Base-by-base conservation (phyloP, 805 yeast species). In the Starmerella apicola region DNA sequence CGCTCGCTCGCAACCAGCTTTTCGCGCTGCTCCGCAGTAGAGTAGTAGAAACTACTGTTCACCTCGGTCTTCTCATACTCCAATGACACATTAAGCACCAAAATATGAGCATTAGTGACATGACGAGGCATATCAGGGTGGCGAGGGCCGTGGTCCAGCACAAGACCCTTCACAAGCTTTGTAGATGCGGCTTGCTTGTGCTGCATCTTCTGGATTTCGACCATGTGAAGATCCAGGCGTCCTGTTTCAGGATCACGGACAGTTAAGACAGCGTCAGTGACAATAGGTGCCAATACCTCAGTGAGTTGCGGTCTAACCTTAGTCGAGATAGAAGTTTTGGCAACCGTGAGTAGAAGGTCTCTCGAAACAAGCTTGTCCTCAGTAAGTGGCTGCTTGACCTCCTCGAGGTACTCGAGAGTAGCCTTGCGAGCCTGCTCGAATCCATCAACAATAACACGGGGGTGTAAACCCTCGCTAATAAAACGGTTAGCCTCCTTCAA, bases 41-140 rank as follows among this genome's bases (percentile, higher is more conserved):
- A 82, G 64, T 91, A 91, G 65, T 76, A 91, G 61, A 91, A 91
- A 10, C 96, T 86, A 2, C 95, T 81, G 64, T 91, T 91, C 38
- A 91, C 95, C 66, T 91, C 98, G 32, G 95, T 84, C 67, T 91
- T 91, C 59, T 91, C 98, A 61, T 91, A 91, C 63, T 91, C 98
- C 52, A 91, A 67, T 5, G 95, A 82, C 33, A 91, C 98, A 60
- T 91, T 91, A 53, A 91, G 71, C 39, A 83, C 91, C 57, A 91
- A 70, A 25, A 91, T 76, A 54, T 74, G 67, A 2, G 95, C 95
- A 59, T 91, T 83, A 48, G 74, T 72, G 16, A 91, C 78, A 40
- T 76, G 65, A 50, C 77, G 81, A 43, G 98, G 98, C 98, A 91
- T 91, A 62, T 91, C 98, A 34, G 98, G 98, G 67, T 91, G 98